These are phyloP conservation scores for Rosa lucieae DNA, from an alignment of 306 rosid genomes.

Conservation along the genomic window DNA sequence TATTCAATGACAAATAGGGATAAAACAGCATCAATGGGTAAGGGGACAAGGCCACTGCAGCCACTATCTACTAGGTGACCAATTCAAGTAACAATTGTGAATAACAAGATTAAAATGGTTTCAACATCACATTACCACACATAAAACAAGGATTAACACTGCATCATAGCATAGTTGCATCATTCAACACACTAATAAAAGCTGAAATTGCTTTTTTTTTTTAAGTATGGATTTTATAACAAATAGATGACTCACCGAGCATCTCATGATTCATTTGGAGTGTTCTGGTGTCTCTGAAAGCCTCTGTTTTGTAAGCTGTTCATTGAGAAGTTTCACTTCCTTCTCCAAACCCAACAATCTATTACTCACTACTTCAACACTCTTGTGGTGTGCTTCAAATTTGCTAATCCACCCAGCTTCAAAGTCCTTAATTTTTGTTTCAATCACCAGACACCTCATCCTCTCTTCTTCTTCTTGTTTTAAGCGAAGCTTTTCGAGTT, in stretches of 20 bases:
- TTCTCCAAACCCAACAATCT: slow-evolving; percentile 47
- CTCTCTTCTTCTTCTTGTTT: slow-evolving; percentile 86
- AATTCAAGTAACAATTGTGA: background rate
- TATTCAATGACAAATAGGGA: background rate
- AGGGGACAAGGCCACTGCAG: background rate
- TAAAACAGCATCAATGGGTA: background rate
- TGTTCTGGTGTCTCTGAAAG: slow-evolving; percentile 37
- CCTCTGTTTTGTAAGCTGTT: slow-evolving; percentile 38
- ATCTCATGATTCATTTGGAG: slow-evolving; percentile 37
- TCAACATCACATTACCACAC: background rate
- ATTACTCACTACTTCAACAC: slow-evolving; percentile 37
- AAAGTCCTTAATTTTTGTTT: slow-evolving; percentile 48
- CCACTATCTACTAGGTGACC: background rate
- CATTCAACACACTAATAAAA: background rate
- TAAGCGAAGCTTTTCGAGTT: slow-evolving; percentile 63
- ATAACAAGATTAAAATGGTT: background rate
- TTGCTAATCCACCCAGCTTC: slow-evolving; percentile 47
- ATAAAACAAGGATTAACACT: background rate
- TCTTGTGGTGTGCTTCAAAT: slow-evolving; percentile 37
- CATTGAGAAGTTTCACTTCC: slow-evolving; percentile 49
- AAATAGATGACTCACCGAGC: slow-evolving; percentile 34
- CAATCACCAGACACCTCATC: slow-evolving; percentile 34
- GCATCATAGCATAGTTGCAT: background rate
- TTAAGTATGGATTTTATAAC: background rate
- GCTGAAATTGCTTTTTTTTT: background rate